Base-by-base conservation (phyloP, 306 rosid genomes). In the Quercus parvula region DNA sequence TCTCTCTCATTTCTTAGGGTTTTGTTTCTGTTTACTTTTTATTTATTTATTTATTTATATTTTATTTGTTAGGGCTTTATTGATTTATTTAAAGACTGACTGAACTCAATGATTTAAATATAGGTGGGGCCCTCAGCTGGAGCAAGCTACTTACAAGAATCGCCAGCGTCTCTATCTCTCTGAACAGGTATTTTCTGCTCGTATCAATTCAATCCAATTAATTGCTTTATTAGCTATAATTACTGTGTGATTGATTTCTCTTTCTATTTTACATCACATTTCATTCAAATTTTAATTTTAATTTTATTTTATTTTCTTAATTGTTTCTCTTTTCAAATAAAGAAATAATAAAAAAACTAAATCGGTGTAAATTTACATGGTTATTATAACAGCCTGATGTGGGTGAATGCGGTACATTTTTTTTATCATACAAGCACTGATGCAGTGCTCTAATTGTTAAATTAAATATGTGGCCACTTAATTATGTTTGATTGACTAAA, bases 101-200 rank as follows among this genome's bases (percentile, higher is more conserved):
- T 55, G 19, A 27, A 52, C 22, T 55, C 31, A 25, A 52, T 56
- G 24, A 52, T 83, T 28, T 35, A n/a, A 69, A 41, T 28, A 24
- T 76, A 91, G 95, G 81, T 91, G 95, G 95, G 95, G 95, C 58
- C 95, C 95, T 69, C 95, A 89, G 91, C 90, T 91, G 9, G 95
- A 91, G 86, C 91, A 91, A 80, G 95, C 91, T 22, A 89, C 92
- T 31, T 89, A 91, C 88, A 91, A 91, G 92, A 91, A 91, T 66
- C 92, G 92, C 52, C 95, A 91, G 83, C 92, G 95, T 25, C 91
- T 91, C 71, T 91, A 91, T 77, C 95, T 91, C 28, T 91, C 95
- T 35, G 95, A 91, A 80, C 95, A 91, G 95, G 95, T 78, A 41
- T 41, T 44, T 57, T 10, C 9, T 31, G 24, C 49, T 27, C 18